Evolutionary conservation across 345 rosid genomes (phyloP).

Genomic region (Acer yangbiense): DNA sequence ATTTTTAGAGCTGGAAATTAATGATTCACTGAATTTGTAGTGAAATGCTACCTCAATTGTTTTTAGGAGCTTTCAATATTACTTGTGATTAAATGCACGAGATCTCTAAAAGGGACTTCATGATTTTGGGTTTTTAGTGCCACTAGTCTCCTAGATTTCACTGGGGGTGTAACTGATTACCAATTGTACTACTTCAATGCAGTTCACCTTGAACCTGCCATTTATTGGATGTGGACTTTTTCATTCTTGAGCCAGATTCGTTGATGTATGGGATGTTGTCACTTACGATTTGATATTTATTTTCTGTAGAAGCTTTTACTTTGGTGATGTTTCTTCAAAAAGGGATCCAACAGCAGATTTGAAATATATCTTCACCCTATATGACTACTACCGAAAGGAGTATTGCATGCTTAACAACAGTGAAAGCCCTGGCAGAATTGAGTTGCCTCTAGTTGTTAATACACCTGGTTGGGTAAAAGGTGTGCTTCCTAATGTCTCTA

Average conservation of each 20-base stretch:
- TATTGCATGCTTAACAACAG: constrained; percentile 35
- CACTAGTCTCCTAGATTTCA: not conserved
- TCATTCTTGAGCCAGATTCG: not conserved
- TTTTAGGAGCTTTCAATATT: not conserved
- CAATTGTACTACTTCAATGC: not conserved
- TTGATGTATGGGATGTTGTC: not conserved
- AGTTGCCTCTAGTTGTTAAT: constrained; percentile 78
- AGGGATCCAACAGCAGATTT: constrained; percentile 79
- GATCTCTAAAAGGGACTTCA: not conserved
- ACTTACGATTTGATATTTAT: constrained; percentile 15
- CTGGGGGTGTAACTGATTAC: not conserved
- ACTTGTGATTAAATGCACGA: not conserved
- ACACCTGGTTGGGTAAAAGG: constrained; percentile 99
- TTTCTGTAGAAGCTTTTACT: constrained; percentile 70
- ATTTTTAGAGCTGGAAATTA: not conserved
- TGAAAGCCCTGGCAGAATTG: constrained; percentile 41
- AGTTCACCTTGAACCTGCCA: not conserved
- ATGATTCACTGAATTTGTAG: not conserved
- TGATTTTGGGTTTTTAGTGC: not conserved
- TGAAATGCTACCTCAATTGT: not conserved
- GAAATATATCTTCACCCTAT: constrained; percentile 55
- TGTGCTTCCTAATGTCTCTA: constrained; percentile 19
- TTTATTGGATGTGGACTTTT: too few relatives aligned
- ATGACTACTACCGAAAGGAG: constrained; percentile 59
- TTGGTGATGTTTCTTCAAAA: constrained; percentile 86